Conservation (phyloP, 139 green algal species). For the Auxenochlorella pyrenoidosa region DNA sequence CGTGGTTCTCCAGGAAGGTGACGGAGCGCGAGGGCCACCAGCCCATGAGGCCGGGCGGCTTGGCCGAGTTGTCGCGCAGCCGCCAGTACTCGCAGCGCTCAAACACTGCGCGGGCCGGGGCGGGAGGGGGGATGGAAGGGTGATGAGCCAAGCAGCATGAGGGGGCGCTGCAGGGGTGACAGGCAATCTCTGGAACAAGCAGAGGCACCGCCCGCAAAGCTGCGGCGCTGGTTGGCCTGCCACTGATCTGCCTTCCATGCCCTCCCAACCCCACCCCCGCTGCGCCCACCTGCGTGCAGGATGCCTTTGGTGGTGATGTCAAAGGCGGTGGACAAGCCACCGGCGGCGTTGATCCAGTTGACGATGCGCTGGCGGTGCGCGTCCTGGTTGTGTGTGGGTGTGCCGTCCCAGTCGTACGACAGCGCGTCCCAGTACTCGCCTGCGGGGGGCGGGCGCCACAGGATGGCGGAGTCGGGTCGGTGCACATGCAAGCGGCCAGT, state of each 20-base stretch:
- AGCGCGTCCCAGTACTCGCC: constrained; percentile 85
- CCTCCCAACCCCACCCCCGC: too few relatives aligned
- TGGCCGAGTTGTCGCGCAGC: constrained; percentile 83
- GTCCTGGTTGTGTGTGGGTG: constrained; percentile 96
- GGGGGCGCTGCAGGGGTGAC: too few relatives aligned
- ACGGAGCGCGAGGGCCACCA: constrained; percentile 94
- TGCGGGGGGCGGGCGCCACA: not conserved
- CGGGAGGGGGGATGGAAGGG: not conserved
- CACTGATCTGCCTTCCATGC: too few relatives aligned
- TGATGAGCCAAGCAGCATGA: too few relatives aligned
- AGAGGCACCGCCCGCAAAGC: too few relatives aligned
- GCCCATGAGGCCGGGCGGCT: constrained; percentile 85
- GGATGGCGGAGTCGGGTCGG: not conserved
- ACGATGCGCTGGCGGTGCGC: constrained; percentile 88
- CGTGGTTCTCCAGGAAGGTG: constrained; percentile 99
- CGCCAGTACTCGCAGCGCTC: constrained; percentile 95
- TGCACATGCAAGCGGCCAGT: too few relatives aligned
- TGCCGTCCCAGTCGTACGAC: constrained; percentile 88
- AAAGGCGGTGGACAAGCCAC: constrained; percentile 90
- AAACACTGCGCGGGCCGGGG: constrained; percentile 53
- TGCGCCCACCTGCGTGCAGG: constrained; percentile 41
- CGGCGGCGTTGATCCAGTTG: constrained; percentile 92
- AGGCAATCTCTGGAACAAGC: too few relatives aligned
- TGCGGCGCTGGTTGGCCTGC: too few relatives aligned
- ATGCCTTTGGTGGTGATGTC: constrained; percentile 98